These are phyloP conservation scores for Blastocystis sp. DNA, from an alignment of 352 stramenopile genomes.

Conservation along the genomic window DNA sequence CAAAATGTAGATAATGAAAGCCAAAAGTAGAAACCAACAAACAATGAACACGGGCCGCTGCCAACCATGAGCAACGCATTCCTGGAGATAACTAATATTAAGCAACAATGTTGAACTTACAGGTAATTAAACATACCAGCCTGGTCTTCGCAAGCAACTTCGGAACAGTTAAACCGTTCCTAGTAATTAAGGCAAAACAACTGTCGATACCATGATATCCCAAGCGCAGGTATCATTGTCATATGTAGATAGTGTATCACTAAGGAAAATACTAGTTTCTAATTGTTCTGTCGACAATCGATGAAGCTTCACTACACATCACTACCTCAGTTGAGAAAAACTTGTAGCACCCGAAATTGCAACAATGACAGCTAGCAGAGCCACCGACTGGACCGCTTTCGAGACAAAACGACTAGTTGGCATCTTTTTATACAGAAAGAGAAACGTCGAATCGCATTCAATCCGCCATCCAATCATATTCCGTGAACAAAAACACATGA, in stretches of 20 bases:
- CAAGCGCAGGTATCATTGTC: constrained; percentile 58
- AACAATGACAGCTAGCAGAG: neutral
- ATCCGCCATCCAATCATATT: neutral
- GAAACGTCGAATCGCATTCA: neutral
- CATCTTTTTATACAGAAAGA: neutral
- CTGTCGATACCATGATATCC: constrained; percentile 13
- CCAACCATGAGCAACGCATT: constrained; percentile 36
- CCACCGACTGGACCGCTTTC: neutral
- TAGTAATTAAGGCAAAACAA: neutral
- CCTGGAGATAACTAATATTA: constrained; percentile 37
- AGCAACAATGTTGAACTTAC: neutral
- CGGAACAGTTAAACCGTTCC: constrained; percentile 45
- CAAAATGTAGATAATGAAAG: constrained; percentile 70
- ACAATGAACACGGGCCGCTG: neutral
- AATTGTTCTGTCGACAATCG: neutral
- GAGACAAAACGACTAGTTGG: neutral
- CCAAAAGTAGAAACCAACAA: constrained; percentile 39
- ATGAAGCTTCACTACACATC: neutral
- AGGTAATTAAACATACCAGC: constrained; percentile 59
- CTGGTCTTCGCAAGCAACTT: constrained; percentile 45
- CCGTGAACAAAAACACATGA: neutral
- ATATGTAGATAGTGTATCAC: neutral
- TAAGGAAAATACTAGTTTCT: neutral
- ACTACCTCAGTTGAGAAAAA: neutral
- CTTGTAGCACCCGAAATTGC: neutral